phyloP scores from a whole-genome alignment of 192 early-diverging fungal species.

The Backusella mclennaniae region DNA sequence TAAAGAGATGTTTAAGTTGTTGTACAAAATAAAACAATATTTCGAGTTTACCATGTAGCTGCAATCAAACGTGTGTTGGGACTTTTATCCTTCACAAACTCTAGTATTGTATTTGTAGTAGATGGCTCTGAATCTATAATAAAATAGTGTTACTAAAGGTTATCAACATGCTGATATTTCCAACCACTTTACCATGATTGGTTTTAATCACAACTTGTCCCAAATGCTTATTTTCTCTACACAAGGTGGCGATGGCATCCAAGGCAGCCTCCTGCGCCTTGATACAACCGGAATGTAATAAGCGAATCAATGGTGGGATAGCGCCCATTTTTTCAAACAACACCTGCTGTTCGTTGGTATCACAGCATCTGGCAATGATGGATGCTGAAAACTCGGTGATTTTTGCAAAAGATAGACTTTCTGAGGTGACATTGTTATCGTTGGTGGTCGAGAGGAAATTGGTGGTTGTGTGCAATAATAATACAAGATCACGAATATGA shows the following conservation, averaged over 20 bases:
- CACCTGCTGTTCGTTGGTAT: constrained; percentile 59
- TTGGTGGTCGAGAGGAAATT: neutral
- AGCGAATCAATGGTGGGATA: constrained; percentile 52
- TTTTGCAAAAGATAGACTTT: constrained; percentile 24
- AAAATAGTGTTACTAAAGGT: too few relatives aligned
- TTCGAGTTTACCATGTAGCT: constrained; percentile 54
- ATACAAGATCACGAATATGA: constrained; percentile 45
- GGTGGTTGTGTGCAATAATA: constrained; percentile 43
- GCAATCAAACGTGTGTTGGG: constrained; percentile 69
- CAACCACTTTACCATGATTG: constrained; percentile 34
- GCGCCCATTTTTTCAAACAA: constrained; percentile 55
- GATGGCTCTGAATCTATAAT: neutral
- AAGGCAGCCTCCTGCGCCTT: constrained; percentile 79
- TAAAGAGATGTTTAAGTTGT: neutral
- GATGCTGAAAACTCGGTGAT: constrained; percentile 66
- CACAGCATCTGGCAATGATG: constrained; percentile 61
- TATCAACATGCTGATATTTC: too few relatives aligned
- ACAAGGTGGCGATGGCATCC: constrained; percentile 69
- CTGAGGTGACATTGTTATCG: constrained; percentile 7
- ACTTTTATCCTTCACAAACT: constrained; percentile 63
- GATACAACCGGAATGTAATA: constrained; percentile 51
- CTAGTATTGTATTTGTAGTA: constrained; percentile 49
- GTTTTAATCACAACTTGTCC: constrained; percentile 50
- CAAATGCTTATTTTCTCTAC: constrained; percentile 57
- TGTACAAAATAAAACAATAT: neutral